Conservation (phyloP, 2,329 filamentous ascomycete species). For the Didymella lethalis region DNA sequence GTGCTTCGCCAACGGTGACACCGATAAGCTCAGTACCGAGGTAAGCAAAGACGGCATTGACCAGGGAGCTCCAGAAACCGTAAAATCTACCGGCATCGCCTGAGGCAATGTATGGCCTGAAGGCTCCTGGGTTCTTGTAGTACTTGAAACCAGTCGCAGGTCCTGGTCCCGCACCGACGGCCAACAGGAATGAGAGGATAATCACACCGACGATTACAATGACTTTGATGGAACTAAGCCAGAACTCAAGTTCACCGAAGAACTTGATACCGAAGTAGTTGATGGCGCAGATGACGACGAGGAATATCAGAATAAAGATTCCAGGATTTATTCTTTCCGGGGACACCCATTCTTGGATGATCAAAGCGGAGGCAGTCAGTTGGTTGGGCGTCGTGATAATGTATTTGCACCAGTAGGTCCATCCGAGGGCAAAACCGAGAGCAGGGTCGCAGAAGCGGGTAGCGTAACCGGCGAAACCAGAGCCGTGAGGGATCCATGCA, state of each 20-base stretch:
- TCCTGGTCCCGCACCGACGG: constrained; percentile 54
- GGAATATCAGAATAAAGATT: constrained; percentile 74
- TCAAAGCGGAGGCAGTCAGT: constrained; percentile 78
- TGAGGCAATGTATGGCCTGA: constrained; percentile 50
- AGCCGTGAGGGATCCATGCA: constrained; percentile 77
- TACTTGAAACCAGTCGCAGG: constrained; percentile 56
- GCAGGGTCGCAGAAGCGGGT: constrained; percentile 81
- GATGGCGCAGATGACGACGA: constrained; percentile 54
- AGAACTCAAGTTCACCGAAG: constrained; percentile 61
- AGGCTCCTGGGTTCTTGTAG: constrained; percentile 56
- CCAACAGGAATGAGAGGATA: constrained; percentile 54
- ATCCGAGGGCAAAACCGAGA: constrained; percentile 80
- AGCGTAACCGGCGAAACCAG: constrained; percentile 84
- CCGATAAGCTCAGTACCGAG: constrained; percentile 76
- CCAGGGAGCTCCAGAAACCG: constrained; percentile 71
- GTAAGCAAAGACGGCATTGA: constrained; percentile 81
- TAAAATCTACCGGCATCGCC: constrained; percentile 53
- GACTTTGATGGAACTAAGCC: constrained; percentile 58
- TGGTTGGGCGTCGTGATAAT: constrained; percentile 88
- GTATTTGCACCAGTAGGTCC: constrained; percentile 70
- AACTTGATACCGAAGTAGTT: constrained; percentile 66
- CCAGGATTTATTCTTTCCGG: constrained; percentile 74
- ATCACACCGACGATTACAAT: constrained; percentile 57
- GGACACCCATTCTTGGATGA: constrained; percentile 79
- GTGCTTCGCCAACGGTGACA: constrained; percentile 79